Conservation (phyloP, 106 monocot species). For the Posidonia australis region DNA sequence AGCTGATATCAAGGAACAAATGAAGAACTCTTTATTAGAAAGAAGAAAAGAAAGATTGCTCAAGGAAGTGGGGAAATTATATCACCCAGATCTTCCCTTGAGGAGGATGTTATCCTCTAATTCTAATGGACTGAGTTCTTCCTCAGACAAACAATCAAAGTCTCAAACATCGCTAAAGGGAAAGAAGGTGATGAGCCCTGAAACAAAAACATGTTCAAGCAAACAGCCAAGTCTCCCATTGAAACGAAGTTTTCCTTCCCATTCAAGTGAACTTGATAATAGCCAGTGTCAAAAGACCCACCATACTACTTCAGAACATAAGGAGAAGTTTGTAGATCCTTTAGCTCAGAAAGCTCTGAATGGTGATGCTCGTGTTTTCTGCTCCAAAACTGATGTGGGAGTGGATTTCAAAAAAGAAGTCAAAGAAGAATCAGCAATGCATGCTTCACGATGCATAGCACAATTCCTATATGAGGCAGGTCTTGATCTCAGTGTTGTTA, state of each 20-base stretch:
- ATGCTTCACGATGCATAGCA: conserved; percentile 34
- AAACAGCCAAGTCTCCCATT: neutral
- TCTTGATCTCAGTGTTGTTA: conserved; percentile 30
- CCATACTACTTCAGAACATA: neutral
- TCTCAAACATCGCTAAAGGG: neutral
- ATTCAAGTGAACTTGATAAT: neutral
- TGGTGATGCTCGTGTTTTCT: neutral
- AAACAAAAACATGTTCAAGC: neutral
- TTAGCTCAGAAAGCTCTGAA: neutral
- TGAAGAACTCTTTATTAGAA: conserved; percentile 26
- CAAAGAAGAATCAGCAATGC: conserved; percentile 17
- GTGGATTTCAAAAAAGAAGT: conserved; percentile 8
- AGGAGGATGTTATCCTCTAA: conserved; percentile 22
- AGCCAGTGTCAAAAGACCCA: neutral
- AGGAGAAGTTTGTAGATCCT: conserved; percentile 4
- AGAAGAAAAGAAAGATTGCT: conserved; percentile 39
- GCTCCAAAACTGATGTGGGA: neutral
- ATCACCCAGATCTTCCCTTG: conserved; percentile 36
- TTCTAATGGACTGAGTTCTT: neutral
- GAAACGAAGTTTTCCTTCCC: neutral
- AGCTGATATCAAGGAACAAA: conserved; percentile 17
- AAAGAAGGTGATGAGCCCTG: neutral
- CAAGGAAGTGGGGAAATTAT: conserved; percentile 30
- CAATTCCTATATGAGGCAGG: conserved; percentile 59
- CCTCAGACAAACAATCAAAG: neutral